Evolutionary conservation across 140 eudicot genomes (phyloP), one percentile per base, ranked within the genome.

Genomic region (Ambrosia hybrid): DNA sequence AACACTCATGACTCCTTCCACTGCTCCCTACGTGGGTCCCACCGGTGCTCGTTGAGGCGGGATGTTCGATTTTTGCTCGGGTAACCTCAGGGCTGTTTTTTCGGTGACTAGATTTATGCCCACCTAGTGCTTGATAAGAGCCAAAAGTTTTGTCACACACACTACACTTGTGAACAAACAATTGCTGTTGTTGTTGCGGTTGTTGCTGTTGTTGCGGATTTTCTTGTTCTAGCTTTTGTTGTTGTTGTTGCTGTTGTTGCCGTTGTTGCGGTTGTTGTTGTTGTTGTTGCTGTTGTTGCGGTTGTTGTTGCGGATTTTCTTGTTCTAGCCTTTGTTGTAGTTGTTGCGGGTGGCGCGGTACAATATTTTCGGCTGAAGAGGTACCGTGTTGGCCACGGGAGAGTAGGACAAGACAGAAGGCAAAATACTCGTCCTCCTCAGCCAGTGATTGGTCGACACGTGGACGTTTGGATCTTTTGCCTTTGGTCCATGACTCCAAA

Each of bases 71-170:
- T 13, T 85, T 86, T 10, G 79, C 87, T 21, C 76, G 79, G 46
- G 16, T 78, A 51, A 52, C 43, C 0, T 36, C 61, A 0, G 66
- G 79, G 15, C 4, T 51, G 59, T 73, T 84, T 59, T 86, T 88
- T 12, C 99, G 79, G 80, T 94, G 99, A 45, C 99, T 94, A 8
- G 99, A 95, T 76, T 90, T 94, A 81, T 94, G 99, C 9, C 99
- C 99, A 2, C 99, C 99, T 3, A 94, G 79, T 3, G 99, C 99
- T 64, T 94, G 99, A 75, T 94, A 94, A 0, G 99, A 94, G 4
- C 87, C 86, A 26, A 90, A 94, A 1, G 80, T 81, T 82, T 88
- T 94, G 65, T 79, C 41, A 61, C 99, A 94, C 0, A 90, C 96
- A 0, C 79, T 83, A 66, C 99, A 94, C 75, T 80, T 86, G 83